Conservation (phyloP, 331 rosid species). For the Rhamnella rubrinervis region DNA sequence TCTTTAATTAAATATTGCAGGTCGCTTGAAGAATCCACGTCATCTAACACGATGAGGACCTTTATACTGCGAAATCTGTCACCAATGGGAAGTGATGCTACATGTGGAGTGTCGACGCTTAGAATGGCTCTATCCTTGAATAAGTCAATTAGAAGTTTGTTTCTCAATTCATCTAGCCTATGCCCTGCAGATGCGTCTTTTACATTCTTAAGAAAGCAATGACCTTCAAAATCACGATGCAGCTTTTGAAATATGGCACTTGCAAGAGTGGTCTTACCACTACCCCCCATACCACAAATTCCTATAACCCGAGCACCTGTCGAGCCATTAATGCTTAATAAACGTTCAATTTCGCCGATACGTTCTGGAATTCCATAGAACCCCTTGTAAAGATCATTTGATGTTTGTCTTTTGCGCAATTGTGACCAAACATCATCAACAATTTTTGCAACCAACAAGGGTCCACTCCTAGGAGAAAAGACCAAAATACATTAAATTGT, state of each 20-base stretch:
- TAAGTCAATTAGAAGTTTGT: not conserved
- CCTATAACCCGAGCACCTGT: not conserved
- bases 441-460: not conserved
- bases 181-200: not conserved
- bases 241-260: not conserved
- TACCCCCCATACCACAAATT: constrained; percentile 9
- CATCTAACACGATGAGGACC: too few species aligned
- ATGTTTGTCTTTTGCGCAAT: not conserved
- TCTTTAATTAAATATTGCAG: too few species aligned
- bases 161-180: not conserved
- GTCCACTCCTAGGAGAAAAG: not conserved
- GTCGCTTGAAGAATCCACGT: too few species aligned
- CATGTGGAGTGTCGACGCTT: not conserved
- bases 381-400: not conserved
- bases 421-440: not conserved
- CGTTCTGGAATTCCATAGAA: not conserved
- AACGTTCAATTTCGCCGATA: not conserved
- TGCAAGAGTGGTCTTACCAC: constrained; percentile 3
- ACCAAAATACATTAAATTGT: not conserved
- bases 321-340: not conserved
- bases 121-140: not conserved
- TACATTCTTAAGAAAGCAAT: constrained; percentile 1
- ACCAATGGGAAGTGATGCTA: too few species aligned
- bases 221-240: not conserved
- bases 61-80: not conserved